These are phyloP conservation scores for Phytophthora pistaciae DNA, from an alignment of 352 stramenopile genomes.

Conservation along the genomic window DNA sequence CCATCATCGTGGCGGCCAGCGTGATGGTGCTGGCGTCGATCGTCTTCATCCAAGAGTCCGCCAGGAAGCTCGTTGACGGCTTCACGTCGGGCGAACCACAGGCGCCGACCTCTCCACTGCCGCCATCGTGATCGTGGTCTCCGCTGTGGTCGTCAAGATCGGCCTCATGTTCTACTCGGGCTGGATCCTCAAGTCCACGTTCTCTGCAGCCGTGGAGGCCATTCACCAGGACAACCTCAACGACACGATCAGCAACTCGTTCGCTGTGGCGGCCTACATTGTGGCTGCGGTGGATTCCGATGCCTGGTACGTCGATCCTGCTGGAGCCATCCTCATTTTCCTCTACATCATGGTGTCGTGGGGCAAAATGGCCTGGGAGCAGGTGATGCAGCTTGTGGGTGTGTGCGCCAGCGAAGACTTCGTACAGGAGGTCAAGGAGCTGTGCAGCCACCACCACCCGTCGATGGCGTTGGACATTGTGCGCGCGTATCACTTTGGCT, in stretches of 20 bases:
- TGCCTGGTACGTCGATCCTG: conserved; percentile 92
- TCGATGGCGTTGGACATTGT: conserved; percentile 91
- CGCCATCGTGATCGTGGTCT: conserved; percentile 85
- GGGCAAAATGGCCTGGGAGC: conserved; percentile 92
- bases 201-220: conserved; percentile 58
- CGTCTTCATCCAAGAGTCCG: conserved; percentile 75
- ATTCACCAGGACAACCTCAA: conserved; percentile 96
- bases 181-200: conserved; percentile 64
- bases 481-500: conserved; percentile 94
- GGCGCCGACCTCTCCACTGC: conserved; percentile 87
- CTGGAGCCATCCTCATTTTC: conserved; percentile 94
- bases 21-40: conserved; percentile 94
- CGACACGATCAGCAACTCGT: conserved; percentile 93
- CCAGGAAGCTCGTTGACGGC: conserved; percentile 55
- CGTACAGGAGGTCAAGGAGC: conserved; percentile 86
- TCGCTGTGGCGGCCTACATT: conserved; percentile 85
- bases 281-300: conserved; percentile 52
- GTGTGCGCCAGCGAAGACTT: conserved; percentile 87
- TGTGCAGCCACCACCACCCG: conserved; percentile 78
- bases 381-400: conserved; percentile 88
- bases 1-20: conserved; percentile 92
- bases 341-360: conserved; percentile 95
- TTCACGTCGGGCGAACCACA: conserved; percentile 66
- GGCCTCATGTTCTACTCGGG: conserved; percentile 70
- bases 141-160: conserved; percentile 76